Conservation (phyloP, 2,329 filamentous ascomycete species). For the Scortechinia acanthostroma region DNA sequence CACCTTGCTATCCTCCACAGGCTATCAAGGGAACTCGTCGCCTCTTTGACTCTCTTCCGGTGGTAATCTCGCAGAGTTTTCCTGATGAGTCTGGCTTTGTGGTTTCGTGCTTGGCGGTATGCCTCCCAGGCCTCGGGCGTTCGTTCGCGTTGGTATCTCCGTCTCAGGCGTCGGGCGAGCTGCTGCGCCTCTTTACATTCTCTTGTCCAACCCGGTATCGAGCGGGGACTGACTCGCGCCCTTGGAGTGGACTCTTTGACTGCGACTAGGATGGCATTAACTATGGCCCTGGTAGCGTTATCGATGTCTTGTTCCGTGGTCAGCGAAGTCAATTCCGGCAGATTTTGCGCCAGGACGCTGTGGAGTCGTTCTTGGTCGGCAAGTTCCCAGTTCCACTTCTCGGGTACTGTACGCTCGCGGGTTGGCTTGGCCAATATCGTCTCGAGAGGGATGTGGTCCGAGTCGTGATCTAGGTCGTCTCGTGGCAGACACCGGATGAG, state of each 20-base stretch:
- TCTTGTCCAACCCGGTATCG: background rate
- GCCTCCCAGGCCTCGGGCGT: no score
- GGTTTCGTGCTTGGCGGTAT: background rate
- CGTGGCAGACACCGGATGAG: background rate
- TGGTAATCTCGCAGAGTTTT: no score
- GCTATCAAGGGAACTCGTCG: background rate
- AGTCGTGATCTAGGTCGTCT: slow-evolving; percentile 1
- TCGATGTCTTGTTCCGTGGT: background rate
- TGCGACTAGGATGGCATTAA: background rate
- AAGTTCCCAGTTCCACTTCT: background rate
- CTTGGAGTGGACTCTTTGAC: background rate
- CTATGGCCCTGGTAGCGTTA: background rate
- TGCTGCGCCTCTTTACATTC: background rate
- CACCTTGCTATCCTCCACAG: background rate
- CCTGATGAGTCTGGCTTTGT: background rate
- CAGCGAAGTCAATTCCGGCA: background rate
- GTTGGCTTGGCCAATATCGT: background rate
- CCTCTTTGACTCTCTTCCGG: background rate
- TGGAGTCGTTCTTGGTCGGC: background rate
- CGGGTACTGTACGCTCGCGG: background rate
- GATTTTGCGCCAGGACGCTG: background rate
- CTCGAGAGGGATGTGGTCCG: background rate
- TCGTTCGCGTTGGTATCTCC: no score
- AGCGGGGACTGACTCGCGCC: background rate
- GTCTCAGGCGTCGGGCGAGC: background rate